Evolutionary conservation across 441 rosid genomes (phyloP), one percentile per base, ranked within the genome.

Genomic region (Cnidoscolus chayamansa): DNA sequence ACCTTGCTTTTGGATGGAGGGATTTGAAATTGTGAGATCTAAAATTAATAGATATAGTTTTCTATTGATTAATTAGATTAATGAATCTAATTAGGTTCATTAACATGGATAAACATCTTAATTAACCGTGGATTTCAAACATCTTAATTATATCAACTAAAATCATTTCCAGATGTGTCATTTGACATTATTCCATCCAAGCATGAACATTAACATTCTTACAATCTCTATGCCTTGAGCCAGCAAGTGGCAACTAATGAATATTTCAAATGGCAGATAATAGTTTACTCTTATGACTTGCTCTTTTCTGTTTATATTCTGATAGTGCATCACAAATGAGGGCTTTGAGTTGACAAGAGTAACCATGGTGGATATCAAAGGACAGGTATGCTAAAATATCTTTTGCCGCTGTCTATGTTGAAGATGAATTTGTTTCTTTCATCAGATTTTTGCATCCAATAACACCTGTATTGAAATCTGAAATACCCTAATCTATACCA

Each of bases 301-400:
- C 3, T 69, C 40, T 40, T 5, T 50, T 20, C 48, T 58, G 66
- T 60, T 74, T 75, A 69, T 60, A 48, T 58, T 40, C 40, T 71
- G 56, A 54, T 76, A 95, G 99, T 95, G 98, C 80, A 80, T 89
- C 78, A 87, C 99, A 71, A 82, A 78, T 13, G 90, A 87, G 65
- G 99, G 98, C 63, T 91, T 90, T 16, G 97, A 93, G 89, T 86
- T 95, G 65, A 90, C 99, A 63, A 88, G 99, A 83, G 82, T 86
- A 73, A 95, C 99, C 47, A 70, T 95, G 35, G 98, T 93, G 61
- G 97, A 95, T 85, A 75, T 83, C 60, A 74, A 81, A 75, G 99
- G 98, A 78, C 87, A 88, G 98, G 98, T 89, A 82, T 80, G 72
- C 1, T 78, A 10, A 68, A 49, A 13, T 25, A 32, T 67, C 65